A percentile compares a stretch with the other conserved stretches of the same genome.
Conservation (phyloP, 371 early-diverging fungal genomes). For the Zychaea mexicana region DNA sequence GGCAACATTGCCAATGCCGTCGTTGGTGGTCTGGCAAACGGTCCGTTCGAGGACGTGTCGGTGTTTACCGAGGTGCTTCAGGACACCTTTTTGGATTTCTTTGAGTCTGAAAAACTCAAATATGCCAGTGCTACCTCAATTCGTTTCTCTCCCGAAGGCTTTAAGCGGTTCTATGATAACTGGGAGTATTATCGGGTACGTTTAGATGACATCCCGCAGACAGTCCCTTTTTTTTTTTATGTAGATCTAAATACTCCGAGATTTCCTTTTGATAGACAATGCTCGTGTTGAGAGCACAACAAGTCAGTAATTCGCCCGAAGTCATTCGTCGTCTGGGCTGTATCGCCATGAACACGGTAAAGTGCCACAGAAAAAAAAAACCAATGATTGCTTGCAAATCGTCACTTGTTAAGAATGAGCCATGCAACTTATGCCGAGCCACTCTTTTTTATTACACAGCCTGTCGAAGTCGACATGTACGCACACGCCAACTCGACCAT, state of each 20-base stretch:
- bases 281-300: slow-evolving; percentile 45
- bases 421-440: too few species aligned
- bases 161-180: slow-evolving; percentile 51
- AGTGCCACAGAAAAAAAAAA: background rate
- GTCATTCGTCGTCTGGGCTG: slow-evolving; percentile 52
- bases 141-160: slow-evolving; percentile 57
- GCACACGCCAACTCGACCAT: slow-evolving; percentile 57
- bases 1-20: slow-evolving; percentile 62
- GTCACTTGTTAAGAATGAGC: too few species aligned
- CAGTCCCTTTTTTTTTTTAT: too few species aligned
- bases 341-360: slow-evolving; percentile 55
- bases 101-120: slow-evolving; percentile 52
- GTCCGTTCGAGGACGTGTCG: slow-evolving; percentile 50
- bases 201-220: too few species aligned
- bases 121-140: slow-evolving; percentile 60
- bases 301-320: slow-evolving; percentile 57
- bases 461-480: slow-evolving; percentile 35
- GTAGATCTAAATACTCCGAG: too few species aligned
- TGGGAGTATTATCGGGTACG: slow-evolving; percentile 48
- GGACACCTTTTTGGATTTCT: slow-evolving; percentile 58
- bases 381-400: background rate
- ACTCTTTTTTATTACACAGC: background rate
- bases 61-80: slow-evolving; percentile 57
- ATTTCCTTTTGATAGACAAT: slow-evolving; percentile 4
- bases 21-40: slow-evolving; percentile 54